Conservation (phyloP, 805 yeast genomes). For the Candida hungchunana region DNA sequence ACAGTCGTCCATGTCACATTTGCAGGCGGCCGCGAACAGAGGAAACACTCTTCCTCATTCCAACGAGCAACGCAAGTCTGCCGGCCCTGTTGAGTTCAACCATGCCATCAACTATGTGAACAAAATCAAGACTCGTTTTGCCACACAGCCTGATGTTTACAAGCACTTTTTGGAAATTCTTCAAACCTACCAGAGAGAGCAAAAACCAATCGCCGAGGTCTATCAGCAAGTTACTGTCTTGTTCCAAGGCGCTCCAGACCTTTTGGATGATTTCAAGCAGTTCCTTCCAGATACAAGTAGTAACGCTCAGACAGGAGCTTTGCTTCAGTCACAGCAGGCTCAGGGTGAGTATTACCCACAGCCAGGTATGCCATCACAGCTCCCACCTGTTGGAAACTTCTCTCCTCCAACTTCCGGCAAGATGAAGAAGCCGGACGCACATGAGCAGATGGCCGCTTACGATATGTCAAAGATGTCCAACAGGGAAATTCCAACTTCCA, state of each 20-base stretch:
- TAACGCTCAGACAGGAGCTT: conserved; percentile 17
- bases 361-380: conserved; percentile 35
- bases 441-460: conserved; percentile 12
- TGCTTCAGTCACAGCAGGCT: conserved; percentile 18
- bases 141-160: conserved; percentile 92
- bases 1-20: conserved; percentile 28
- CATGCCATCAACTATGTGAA: conserved; percentile 96
- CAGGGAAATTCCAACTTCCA: conserved; percentile 32
- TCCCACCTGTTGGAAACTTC: conserved; percentile 88
- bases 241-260: conserved; percentile 91
- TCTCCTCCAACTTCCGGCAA: conserved; percentile 55
- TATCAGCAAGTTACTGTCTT: conserved; percentile 87
- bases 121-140: conserved; percentile 90
- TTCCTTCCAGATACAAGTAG: conserved; percentile 75
- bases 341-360: conserved; percentile 26
- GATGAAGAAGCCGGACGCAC: conserved; percentile 16
- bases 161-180: conserved; percentile 90
- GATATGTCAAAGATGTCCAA: conserved; percentile 20
- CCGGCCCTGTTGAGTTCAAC: conserved; percentile 86
- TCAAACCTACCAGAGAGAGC: conserved; percentile 95
- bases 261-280: conserved; percentile 90
- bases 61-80: conserved; percentile 22
- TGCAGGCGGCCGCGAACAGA: conserved; percentile 37
- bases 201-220: conserved; percentile 91
- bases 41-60: conserved; percentile 7